Base-by-base conservation (phyloP, 495 filamentous ascomycete genomes). In the Tuber calosporum region DNA sequence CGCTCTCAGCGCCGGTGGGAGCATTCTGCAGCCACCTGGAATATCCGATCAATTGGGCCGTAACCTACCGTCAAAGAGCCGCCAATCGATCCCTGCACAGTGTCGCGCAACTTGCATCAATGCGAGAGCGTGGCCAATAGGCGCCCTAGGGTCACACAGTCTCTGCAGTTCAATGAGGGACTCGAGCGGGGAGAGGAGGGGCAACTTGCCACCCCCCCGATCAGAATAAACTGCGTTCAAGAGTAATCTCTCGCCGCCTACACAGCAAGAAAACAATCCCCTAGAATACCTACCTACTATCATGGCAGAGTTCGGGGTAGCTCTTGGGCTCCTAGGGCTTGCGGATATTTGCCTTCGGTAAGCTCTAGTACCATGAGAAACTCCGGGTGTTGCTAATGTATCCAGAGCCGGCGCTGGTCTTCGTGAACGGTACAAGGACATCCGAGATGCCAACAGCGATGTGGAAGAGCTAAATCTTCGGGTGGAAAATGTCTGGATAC, bases 401-500 rank as follows among this genome's bases (percentile, higher is more conserved):
- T n/a, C 19, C 38, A 79, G 78, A 2, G 38, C 67, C 19, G 78
- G 77, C n/a, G 70, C 69, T n/a, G 74, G 43, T 15, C 71, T 77
- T 4, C 53, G 72, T 15, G 13, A 38, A 15, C 73, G 68, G 42
- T 81, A 81, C 53, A 69, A 69, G 8, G 68, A 48, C 67, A 73
- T 76, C 36, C 81, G 72, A 45, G 69, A 80, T 19, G 81, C 79
- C 1, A 74, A 82, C 19, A 68, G 68, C 2, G 77, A 80, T 58
- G 26, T 84, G 20, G 73, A 34, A 17, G 85, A 85, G 53, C 82
- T 79, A 39, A 74, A 80, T 4, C 37, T 84, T 20, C 74, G 78
- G 1, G 69, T 86, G 7, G 77, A 85, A 67, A 82, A 73, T 39
- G 71, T 81, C 71, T 86, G 85, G 83, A 66, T 74, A 5, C 76